Evolutionary conservation across 2,329 filamentous ascomycete genomes (phyloP), one percentile per base, ranked within the genome.

Genomic region (Paraconiothyrium sp.): DNA sequence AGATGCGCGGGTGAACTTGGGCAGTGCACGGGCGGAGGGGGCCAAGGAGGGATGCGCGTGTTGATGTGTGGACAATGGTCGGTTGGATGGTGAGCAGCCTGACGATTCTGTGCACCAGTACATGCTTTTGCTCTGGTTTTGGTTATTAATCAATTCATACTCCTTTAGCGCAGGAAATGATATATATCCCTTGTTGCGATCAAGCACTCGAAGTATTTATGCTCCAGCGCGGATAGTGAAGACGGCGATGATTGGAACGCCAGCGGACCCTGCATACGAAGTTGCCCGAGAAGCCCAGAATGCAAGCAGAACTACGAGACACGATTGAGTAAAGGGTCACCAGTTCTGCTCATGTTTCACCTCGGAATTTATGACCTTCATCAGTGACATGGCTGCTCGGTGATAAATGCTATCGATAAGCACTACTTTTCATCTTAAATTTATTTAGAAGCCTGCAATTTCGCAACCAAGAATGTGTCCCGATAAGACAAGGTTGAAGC

Each of bases 31-130:
- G 72, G 75, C 92, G 65, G 86, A 87, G 68, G 89, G 88, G n/a
- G 88, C 91, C 52, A 97, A 97, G 84, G 93, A 97, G 75, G 90
- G 92, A 48, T 98, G 94, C 80, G 94, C 93, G 74, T 98, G 94
- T 82, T 98, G 61, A 74, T 58, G 39, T 49, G 32, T 27, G 44
- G 44, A 48, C 22, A 39, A 27, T 54, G 30, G 50, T 47, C 11
- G 35, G 30, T 44, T 32, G 39, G 46, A 30, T 11, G 39, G 8
- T 34, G 52, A 46, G 27, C 39, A 30, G 27, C 3, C 11, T 44
- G 14, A 48, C 4, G 22, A 13, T 20, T 48, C 13, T 32, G 22
- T 48, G 46, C 46, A 30, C n/a, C 6, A 34, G 52, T 44, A 22
- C 52, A 24, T 44, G 39, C 37, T 55, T 10, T 32, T 24, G 20